Evolutionary conservation across 2,329 filamentous ascomycete genomes (phyloP).

Genomic region (Trichoderma simmonsii): DNA sequence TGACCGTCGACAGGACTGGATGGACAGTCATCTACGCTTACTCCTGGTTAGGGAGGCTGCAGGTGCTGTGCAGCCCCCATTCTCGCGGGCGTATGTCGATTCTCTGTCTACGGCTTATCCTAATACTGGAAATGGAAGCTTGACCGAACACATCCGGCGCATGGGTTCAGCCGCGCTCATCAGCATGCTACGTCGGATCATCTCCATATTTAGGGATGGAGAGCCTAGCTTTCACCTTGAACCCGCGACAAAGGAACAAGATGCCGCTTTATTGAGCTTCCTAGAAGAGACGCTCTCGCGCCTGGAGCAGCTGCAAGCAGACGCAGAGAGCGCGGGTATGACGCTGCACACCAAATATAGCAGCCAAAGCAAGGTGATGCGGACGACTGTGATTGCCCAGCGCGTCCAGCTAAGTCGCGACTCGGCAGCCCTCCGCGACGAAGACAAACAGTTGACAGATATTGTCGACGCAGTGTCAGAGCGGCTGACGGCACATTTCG

Average conservation of each 20-base stretch:
- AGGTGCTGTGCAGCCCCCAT: constrained; percentile 38
- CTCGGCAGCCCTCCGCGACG: constrained; percentile 64
- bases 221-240: constrained; percentile 37
- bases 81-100: constrained; percentile 58
- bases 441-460: constrained; percentile 68
- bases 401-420: constrained; percentile 77
- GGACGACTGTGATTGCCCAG: constrained; percentile 77
- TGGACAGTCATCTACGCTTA: constrained; percentile 47
- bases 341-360: constrained; percentile 72
- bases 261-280: constrained; percentile 30
- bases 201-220: constrained; percentile 34
- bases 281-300: constrained; percentile 44
- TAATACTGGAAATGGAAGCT: constrained; percentile 48
- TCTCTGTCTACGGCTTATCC: constrained; percentile 55
- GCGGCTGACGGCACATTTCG: constrained; percentile 28
- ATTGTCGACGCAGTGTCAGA: constrained; percentile 52
- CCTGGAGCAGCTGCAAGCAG: constrained; percentile 45
- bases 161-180: constrained; percentile 40
- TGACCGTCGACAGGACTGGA: constrained; percentile 34
- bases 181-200: constrained; percentile 27
- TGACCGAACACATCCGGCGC: constrained; percentile 58
- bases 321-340: constrained; percentile 43
- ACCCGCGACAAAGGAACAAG: constrained; percentile 32
- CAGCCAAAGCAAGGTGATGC: constrained; percentile 64
- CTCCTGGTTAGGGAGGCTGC: constrained; percentile 46